These are phyloP conservation scores for Protoeuglena noctilucae DNA, from an alignment of 139 green algal species.

Conservation along the genomic window DNA sequence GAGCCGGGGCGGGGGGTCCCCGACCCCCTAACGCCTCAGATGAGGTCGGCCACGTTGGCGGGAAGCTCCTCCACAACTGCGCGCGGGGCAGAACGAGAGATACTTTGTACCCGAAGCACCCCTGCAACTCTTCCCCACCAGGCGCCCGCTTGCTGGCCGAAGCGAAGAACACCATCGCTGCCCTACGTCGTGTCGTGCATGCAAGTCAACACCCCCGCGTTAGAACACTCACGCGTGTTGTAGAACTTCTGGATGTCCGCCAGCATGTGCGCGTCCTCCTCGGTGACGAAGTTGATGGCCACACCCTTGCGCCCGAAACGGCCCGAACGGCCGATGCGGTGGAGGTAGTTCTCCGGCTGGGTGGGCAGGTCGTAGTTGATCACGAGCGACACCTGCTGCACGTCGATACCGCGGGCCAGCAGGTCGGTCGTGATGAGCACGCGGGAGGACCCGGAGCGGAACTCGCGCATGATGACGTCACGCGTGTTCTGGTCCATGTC, in stretches of 20 bases:
- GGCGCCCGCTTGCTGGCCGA: too few species aligned
- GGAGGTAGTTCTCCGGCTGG: slow-evolving; percentile 99
- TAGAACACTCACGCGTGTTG: too few species aligned
- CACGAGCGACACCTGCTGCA: slow-evolving; percentile 98
- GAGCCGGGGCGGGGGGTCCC: too few species aligned
- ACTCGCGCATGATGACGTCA: slow-evolving; percentile 99
- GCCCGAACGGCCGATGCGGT: slow-evolving; percentile 84
- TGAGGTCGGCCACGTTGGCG: slow-evolving; percentile 86
- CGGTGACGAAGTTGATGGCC: slow-evolving; percentile 98
- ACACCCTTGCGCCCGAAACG: slow-evolving; percentile 96
- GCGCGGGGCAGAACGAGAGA: too few species aligned
- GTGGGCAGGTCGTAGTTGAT: slow-evolving; percentile 99
- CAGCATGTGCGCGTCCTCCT: slow-evolving; percentile 86
- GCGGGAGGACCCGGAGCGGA: slow-evolving; percentile 93
- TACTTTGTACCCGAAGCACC: too few species aligned
- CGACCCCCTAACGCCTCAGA: too few species aligned
- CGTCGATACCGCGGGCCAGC: slow-evolving; percentile 95
- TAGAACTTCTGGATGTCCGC: slow-evolving; percentile 98
- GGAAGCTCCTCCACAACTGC: slow-evolving; percentile 96
- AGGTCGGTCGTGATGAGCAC: slow-evolving; percentile 99
- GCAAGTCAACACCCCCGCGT: too few species aligned
- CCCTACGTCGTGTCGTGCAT: too few species aligned
- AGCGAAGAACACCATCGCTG: too few species aligned
- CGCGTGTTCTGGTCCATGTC: slow-evolving; percentile 99
- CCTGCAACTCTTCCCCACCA: too few species aligned